A percentile compares a stretch with the other conserved stretches of the same genome.
Evolutionary conservation across 345 rosid genomes (phyloP).

Genomic region (Populus alba): DNA sequence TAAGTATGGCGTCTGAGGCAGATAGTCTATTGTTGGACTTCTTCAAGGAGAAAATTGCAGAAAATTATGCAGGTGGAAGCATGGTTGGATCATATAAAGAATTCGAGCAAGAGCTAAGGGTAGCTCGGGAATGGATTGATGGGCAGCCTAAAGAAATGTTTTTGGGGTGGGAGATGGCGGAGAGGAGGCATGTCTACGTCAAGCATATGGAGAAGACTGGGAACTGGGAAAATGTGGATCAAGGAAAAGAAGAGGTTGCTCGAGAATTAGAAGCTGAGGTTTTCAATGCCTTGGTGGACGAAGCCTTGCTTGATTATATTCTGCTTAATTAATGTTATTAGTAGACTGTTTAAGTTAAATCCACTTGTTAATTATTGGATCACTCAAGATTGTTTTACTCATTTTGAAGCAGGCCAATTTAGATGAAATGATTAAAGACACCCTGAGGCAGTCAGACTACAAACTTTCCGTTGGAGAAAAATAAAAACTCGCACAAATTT

Average conservation of each 20-base stretch:
- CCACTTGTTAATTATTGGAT: neutral
- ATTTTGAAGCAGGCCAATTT: constrained; percentile 4
- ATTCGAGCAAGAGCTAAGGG: constrained; percentile 12
- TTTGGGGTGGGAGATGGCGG: constrained; percentile 57
- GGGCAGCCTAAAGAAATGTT: constrained; percentile 40
- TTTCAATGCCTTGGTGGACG: constrained; percentile 52
- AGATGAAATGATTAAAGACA: constrained; percentile 21
- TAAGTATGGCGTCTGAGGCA: constrained; percentile 5
- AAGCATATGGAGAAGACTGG: constrained; percentile 48
- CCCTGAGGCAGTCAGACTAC: constrained; percentile 1
- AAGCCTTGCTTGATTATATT: constrained; percentile 7
- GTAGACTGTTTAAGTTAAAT: neutral
- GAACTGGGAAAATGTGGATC: constrained; percentile 35
- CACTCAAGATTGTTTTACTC: constrained; percentile 17
- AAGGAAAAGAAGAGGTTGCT: constrained; percentile 35
- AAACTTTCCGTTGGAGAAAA: neutral
- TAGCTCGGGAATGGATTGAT: constrained; percentile 57
- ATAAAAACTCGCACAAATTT: neutral
- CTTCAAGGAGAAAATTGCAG: constrained; percentile 41
- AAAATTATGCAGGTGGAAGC: neutral
- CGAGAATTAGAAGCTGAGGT: constrained; percentile 45
- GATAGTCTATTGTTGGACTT: constrained; percentile 49
- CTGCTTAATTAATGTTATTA: neutral
- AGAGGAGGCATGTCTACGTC: constrained; percentile 44
- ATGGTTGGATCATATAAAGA: neutral